phyloP scores from a whole-genome alignment of 2,329 filamentous ascomycete species.

The Alternaria sp. region DNA sequence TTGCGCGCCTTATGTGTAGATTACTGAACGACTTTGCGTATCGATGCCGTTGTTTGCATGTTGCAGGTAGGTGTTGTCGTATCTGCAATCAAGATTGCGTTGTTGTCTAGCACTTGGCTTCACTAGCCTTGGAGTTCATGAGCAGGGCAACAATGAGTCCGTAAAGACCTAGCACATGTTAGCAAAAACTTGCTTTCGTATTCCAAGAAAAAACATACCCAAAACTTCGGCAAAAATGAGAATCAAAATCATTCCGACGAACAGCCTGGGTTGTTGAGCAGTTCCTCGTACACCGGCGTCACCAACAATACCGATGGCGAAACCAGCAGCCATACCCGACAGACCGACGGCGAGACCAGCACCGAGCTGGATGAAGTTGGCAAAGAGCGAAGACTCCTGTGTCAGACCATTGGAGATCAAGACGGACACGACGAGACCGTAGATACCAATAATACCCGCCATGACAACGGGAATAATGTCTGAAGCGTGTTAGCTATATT shows the following conservation, averaged over 20 bases:
- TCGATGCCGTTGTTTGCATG: slow-evolving; percentile 31
- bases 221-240: slow-evolving; percentile 99
- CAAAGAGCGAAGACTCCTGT: slow-evolving; percentile 59
- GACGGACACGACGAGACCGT: slow-evolving; percentile 64
- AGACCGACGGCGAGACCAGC: slow-evolving; percentile 70
- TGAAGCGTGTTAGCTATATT: slow-evolving; percentile 52
- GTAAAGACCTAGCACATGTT: slow-evolving; percentile 78
- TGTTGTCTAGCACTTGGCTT: slow-evolving; percentile 29
- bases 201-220: slow-evolving; percentile 66
- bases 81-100: slow-evolving; percentile 37
- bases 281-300: slow-evolving; percentile 89
- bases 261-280: slow-evolving; percentile 83
- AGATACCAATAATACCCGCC: slow-evolving; percentile 99
- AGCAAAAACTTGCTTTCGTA: slow-evolving; percentile 2
- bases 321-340: slow-evolving; percentile 91
- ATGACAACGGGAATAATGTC: slow-evolving; percentile 99
- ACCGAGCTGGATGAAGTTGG: slow-evolving; percentile 63
- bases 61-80: slow-evolving; percentile 43
- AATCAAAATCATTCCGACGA: slow-evolving; percentile 98
- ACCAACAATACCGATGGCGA: slow-evolving; percentile 69
- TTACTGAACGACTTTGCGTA: slow-evolving; percentile 18
- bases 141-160: slow-evolving; percentile 97
- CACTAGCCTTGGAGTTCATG: slow-evolving; percentile 90
- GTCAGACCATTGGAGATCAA: slow-evolving; percentile 63
- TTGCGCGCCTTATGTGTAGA: slow-evolving; percentile 39